Conservation (phyloP, 2,329 filamentous ascomycete genomes). For the Xylariaceae sp. region DNA sequence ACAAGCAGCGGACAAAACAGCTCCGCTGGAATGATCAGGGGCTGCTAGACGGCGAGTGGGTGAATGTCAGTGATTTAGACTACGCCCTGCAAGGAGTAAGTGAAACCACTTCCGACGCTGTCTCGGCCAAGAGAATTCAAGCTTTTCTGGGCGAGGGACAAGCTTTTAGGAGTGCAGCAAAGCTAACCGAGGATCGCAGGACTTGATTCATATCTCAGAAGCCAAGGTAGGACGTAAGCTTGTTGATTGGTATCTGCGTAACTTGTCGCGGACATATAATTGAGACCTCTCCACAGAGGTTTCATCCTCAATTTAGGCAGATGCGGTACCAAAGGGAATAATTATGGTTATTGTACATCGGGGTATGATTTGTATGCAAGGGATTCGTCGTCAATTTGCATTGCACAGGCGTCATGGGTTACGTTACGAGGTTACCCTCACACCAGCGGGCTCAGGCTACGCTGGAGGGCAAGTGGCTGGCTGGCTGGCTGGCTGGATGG, state of each 20-base stretch:
- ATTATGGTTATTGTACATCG: constrained; percentile 28
- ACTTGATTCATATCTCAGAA: constrained; percentile 98
- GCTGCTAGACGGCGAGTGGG: constrained; percentile 87
- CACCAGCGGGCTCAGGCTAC: constrained; percentile 19
- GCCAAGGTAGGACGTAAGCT: constrained; percentile 97
- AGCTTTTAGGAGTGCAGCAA: constrained; percentile 31
- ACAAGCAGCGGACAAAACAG: constrained; percentile 98
- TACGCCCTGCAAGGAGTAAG: constrained; percentile 93
- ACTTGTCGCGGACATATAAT: constrained; percentile 93
- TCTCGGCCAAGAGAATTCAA: constrained; percentile 19
- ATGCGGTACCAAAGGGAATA: constrained; percentile 23
- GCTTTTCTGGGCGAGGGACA: constrained; percentile 31
- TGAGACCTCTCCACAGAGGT: constrained; percentile 36
- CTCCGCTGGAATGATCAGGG: constrained; percentile 91
- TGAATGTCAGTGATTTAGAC: constrained; percentile 94
- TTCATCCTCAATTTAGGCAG: constrained; percentile 28
- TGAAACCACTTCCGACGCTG: constrained; percentile 37
- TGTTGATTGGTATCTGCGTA: constrained; percentile 98
- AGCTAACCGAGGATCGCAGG: constrained; percentile 56
- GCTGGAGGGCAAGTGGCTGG: constrained; percentile 17
- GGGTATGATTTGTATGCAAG: constrained; percentile 34
- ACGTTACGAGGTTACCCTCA: constrained; percentile 33
- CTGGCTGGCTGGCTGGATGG: constrained; percentile 22
- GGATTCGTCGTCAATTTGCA: constrained; percentile 45
- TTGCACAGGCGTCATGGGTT: constrained; percentile 48